Percentiles rank a stretch among this genome's conserved stretches.
Conservation (phyloP, 257 asterid species). For the Scutellaria minor region DNA sequence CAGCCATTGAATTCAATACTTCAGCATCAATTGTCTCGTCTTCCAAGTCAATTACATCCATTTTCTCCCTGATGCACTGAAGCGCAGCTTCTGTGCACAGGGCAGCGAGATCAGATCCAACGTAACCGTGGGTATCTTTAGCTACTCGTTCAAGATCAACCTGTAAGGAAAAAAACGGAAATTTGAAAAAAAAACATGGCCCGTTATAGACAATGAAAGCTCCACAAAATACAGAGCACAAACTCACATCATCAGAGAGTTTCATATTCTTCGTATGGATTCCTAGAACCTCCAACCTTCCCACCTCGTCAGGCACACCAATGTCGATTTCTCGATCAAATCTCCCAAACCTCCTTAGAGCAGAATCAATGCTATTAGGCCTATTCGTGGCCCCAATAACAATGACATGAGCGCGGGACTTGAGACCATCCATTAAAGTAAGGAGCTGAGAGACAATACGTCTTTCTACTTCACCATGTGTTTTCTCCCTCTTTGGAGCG, state of each 20-base stretch:
- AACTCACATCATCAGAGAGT: conserved; percentile 57
- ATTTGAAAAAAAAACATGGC: not conserved
- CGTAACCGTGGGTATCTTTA: conserved; percentile 57
- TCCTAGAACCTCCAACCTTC: conserved; percentile 51
- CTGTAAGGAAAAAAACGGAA: conserved; percentile 18
- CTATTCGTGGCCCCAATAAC: conserved; percentile 57
- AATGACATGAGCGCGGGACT: conserved; percentile 52
- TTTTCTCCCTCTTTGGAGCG: conserved; percentile 61
- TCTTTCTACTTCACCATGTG: conserved; percentile 58
- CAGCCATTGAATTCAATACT: conserved; percentile 58
- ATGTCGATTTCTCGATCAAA: conserved; percentile 58
- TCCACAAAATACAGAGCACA: not conserved
- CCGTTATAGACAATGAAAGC: too few species aligned
- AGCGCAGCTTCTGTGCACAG: conserved; percentile 64
- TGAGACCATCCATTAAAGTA: conserved; percentile 56
- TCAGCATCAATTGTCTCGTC: conserved; percentile 58
- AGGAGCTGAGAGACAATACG: conserved; percentile 57
- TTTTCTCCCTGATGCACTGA: conserved; percentile 62
- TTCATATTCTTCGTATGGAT: conserved; percentile 56
- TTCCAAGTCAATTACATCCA: conserved; percentile 60
- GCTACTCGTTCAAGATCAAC: conserved; percentile 61
- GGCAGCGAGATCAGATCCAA: conserved; percentile 57
- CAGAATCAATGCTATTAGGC: conserved; percentile 51
- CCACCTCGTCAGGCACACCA: conserved; percentile 59
- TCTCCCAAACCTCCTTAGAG: conserved; percentile 55